Conservation (phyloP, 2,329 filamentous ascomycete genomes). For the Venturia carpophila region DNA sequence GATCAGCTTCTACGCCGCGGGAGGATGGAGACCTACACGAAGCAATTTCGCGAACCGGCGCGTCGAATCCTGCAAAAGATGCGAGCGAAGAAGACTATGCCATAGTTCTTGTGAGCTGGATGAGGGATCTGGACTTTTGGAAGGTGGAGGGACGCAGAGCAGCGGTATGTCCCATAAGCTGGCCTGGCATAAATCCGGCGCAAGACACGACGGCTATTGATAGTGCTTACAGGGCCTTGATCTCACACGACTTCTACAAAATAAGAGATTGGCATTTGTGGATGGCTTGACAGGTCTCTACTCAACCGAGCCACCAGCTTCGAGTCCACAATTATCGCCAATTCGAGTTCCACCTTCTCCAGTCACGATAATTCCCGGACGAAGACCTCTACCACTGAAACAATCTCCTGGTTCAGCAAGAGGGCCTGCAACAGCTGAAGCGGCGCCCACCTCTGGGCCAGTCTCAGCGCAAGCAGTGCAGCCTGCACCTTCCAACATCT, state of each 20-base stretch:
- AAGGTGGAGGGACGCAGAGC: slow-evolving; percentile 59
- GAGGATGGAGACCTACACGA: slow-evolving; percentile 23
- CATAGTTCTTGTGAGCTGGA: slow-evolving; percentile 73
- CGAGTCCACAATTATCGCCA: not conserved
- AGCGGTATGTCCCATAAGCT: slow-evolving; percentile 38
- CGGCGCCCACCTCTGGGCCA: not conserved
- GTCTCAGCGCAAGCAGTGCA: slow-evolving; percentile 8
- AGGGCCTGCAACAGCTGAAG: not conserved
- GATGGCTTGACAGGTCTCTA: slow-evolving; percentile 64
- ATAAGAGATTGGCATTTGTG: slow-evolving; percentile 60
- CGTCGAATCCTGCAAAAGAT: slow-evolving; percentile 10
- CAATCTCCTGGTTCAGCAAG: slow-evolving; percentile 2
- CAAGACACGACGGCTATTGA: not conserved
- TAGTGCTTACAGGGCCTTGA: slow-evolving; percentile 54
- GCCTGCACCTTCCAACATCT: slow-evolving; percentile 14
- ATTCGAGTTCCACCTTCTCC: not conserved
- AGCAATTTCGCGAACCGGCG: slow-evolving; percentile 34
- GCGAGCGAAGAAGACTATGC: slow-evolving; percentile 25
- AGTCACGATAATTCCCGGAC: not conserved
- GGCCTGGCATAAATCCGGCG: not conserved
- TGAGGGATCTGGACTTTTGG: slow-evolving; percentile 75
- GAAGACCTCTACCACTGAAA: slow-evolving; percentile 6
- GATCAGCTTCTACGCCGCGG: slow-evolving; percentile 20
- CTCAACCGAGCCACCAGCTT: slow-evolving; percentile 21
- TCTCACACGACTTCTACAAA: slow-evolving; percentile 50